phyloP scores from a whole-genome alignment of 1,139 yeast species.

The Scheffersomyces illinoinensis region DNA sequence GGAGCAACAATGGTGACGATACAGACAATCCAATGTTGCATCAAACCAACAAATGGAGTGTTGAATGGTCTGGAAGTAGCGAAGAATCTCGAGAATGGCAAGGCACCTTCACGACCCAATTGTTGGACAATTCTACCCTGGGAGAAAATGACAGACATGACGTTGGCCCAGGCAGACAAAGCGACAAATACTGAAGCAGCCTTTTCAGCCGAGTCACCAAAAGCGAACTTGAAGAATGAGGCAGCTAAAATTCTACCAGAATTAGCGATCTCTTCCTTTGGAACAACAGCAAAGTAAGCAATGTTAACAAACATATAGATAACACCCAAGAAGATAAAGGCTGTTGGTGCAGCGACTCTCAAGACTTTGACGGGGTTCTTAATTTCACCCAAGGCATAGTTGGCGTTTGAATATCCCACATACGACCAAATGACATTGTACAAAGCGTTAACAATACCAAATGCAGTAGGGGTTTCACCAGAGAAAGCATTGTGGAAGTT shows the following conservation, averaged over 20 bases:
- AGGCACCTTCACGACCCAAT: slow-evolving; percentile 50
- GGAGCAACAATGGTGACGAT: slow-evolving; percentile 49
- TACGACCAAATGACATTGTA: slow-evolving; percentile 84
- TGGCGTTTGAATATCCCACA: slow-evolving; percentile 73
- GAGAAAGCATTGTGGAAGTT: slow-evolving; percentile 63
- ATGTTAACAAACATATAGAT: slow-evolving; percentile 65
- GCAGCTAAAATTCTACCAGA: slow-evolving; percentile 52
- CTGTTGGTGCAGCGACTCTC: slow-evolving; percentile 46
- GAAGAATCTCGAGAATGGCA: slow-evolving; percentile 48
- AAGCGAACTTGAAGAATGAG: slow-evolving; percentile 45
- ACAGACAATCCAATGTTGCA: slow-evolving; percentile 59
- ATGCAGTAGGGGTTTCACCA: slow-evolving; percentile 65
- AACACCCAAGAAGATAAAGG: slow-evolving; percentile 62
- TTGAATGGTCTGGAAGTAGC: slow-evolving; percentile 46
- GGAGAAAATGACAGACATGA: slow-evolving; percentile 48
- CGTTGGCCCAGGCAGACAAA: slow-evolving; percentile 51
- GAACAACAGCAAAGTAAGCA: slow-evolving; percentile 60
- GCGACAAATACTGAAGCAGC: slow-evolving; percentile 54
- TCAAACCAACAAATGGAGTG: slow-evolving; percentile 55
- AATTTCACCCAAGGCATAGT: slow-evolving; percentile 80
- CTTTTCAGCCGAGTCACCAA: slow-evolving; percentile 46
- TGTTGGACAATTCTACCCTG: slow-evolving; percentile 53
- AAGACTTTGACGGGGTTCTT: slow-evolving; percentile 51
- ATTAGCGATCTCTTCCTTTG: slow-evolving; percentile 41
- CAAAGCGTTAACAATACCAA: slow-evolving; percentile 74